Base-by-base conservation (phyloP, 495 filamentous ascomycete genomes). In the Xylaria nigripes region DNA sequence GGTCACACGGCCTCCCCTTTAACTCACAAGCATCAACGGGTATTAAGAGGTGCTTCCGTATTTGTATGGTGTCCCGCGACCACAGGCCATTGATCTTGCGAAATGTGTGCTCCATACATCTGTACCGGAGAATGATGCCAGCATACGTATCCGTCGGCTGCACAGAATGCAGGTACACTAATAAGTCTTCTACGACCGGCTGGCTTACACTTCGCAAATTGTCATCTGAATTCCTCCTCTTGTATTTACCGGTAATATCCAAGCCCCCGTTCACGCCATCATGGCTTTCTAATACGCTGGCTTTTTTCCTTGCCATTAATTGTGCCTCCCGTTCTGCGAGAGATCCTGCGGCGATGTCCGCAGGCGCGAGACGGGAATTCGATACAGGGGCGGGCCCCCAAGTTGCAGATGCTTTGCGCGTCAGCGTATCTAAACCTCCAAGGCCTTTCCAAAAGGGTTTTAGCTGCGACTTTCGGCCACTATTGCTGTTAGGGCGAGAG, bases 91-190 rank as follows among this genome's bases (percentile, higher is more conserved):
- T 98, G 23, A 89, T 86, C 64, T 89, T 90, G 22, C 86, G 73
- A 53, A 98, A 86, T 0, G 87, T 75, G 24, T 86, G 82, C 43
- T 86, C 77, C 54, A 85, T 81, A 61, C 90, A 96, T 57, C 86
- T 86, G 69, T 93, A 98, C 56, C 82, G 86, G 41, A 98, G 88
- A 23, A 88, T 86, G 18, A 98, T 84, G 2, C 93, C 91, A 1
- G 89, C 89, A 53, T 96, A 82, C 12, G 88, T 96, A 63, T 97
- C 94, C 27, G 77, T 77, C 4, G 84, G 76, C 53, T 81, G 81
- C 2, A 98, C 91, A 54, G 84, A 84, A 69, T 98, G 93, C 21
- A 98, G 74, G 68, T 98, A 98, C 13, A 89, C 91, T 50, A 96
- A 65, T 18, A 83, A 79, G 40, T 90, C 87, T 48, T 82, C 80